phyloP scores from a whole-genome alignment of 192 early-diverging fungal genomes.

The Linnemannia exigua region DNA sequence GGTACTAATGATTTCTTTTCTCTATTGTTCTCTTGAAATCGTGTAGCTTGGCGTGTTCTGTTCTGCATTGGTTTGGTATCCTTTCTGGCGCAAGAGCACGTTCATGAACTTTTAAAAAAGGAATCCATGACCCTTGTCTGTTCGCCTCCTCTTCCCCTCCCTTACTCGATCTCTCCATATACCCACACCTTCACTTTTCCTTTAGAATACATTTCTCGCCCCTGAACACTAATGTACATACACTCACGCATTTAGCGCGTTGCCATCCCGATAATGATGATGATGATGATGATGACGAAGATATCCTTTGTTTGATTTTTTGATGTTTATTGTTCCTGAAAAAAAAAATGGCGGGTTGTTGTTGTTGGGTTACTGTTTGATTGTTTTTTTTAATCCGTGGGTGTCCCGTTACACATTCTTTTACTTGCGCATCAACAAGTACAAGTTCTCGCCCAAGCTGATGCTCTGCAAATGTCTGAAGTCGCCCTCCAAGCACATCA shows the following conservation, averaged over 20 bases:
- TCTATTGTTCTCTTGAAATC: neutral
- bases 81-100: constrained; percentile 57
- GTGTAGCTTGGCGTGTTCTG: constrained; percentile 49
- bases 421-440: constrained; percentile 89
- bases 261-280: too few species aligned
- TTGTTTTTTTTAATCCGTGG: neutral
- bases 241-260: too few species aligned
- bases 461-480: constrained; percentile 86
- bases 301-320: neutral
- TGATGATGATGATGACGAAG: too few species aligned
- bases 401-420: neutral
- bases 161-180: constrained; percentile 7
- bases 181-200: neutral
- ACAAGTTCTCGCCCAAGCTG: constrained; percentile 90
- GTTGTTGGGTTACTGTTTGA: neutral
- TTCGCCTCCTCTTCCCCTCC: neutral
- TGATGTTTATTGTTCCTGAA: neutral
- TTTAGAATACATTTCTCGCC: too few species aligned
- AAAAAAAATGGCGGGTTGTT: neutral
- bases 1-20: neutral
- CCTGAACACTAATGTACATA: too few species aligned
- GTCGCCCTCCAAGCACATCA: constrained; percentile 92
- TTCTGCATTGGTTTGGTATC: constrained; percentile 43
- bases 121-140: neutral
- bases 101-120: constrained; percentile 48